Percentiles rank a stretch among this genome's conserved stretches.
Evolutionary conservation across 1,139 yeast species (phyloP).

Genomic region (Candida labiduridarum): DNA sequence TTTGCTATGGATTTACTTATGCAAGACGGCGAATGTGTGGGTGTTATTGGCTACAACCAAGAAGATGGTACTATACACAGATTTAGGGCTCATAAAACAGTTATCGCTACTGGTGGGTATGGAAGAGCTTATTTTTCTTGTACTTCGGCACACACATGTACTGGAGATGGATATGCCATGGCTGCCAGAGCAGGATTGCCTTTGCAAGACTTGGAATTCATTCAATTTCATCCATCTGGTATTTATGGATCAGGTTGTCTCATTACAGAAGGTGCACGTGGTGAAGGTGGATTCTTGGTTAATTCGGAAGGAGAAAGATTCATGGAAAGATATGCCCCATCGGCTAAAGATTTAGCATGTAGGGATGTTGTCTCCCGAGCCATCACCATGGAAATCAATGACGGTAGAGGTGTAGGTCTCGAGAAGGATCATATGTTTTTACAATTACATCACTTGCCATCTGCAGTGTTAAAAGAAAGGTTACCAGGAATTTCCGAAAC

Average conservation of each 20-base stretch:
- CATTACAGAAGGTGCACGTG: constrained; percentile 99
- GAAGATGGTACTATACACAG: constrained; percentile 98
- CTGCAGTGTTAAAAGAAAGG: constrained; percentile 89
- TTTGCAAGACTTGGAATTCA: constrained; percentile 93
- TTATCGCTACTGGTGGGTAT: constrained; percentile 97
- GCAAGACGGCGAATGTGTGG: constrained; percentile 95
- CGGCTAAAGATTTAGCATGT: constrained; percentile 96
- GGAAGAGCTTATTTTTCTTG: constrained; percentile 98
- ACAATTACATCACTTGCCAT: constrained; percentile 92
- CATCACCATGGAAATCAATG: constrained; percentile 97
- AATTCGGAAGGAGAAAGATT: constrained; percentile 98
- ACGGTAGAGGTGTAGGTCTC: constrained; percentile 98
- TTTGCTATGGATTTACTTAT: constrained; percentile 93
- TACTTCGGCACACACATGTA: constrained; percentile 98
- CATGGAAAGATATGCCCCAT: constrained; percentile 99
- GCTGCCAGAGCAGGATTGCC: constrained; percentile 98
- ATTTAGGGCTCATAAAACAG: constrained; percentile 94
- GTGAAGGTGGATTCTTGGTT: constrained; percentile 97
- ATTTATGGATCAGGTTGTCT: constrained; percentile 98
- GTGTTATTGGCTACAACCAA: constrained; percentile 96
- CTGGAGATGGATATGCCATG: constrained; percentile 99
- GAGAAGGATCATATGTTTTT: constrained; percentile 91
- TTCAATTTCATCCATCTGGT: constrained; percentile 99
- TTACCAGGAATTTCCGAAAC: constrained; percentile 99
- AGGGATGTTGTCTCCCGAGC: constrained; percentile 98